Evolutionary conservation across 768 basidiomycete species (phyloP).

Genomic region (Collybia sordida): DNA sequence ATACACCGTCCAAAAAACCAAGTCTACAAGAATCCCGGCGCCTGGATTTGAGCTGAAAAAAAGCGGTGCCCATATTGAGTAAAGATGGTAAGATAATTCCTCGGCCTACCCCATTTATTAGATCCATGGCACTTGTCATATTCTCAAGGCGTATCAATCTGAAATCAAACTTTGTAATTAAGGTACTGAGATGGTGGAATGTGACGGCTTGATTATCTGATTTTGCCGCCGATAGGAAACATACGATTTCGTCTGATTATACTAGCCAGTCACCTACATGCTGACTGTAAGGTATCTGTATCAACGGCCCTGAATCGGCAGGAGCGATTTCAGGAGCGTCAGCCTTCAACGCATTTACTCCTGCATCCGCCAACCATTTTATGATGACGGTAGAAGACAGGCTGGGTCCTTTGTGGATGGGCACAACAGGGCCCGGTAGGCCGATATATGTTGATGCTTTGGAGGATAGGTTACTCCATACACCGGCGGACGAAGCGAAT

Average conservation of each 20-base stretch:
- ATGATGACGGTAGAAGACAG: background rate
- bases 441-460: slow-evolving; percentile 3
- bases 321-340: slow-evolving; percentile 1
- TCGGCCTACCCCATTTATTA: too few species aligned
- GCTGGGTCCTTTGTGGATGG: slow-evolving; percentile 1
- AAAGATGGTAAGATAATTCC: too few species aligned
- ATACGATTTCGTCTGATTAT: background rate
- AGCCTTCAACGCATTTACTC: background rate
- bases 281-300: background rate
- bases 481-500: slow-evolving; percentile 33
- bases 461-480: slow-evolving; percentile 14
- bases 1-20: slow-evolving; percentile 39
- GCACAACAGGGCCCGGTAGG: slow-evolving; percentile 1
- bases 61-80: too few species aligned
- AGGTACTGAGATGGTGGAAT: too few species aligned
- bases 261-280: slow-evolving; percentile 25
- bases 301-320: background rate
- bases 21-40: slow-evolving; percentile 10
- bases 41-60: slow-evolving; percentile 15
- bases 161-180: too few species aligned
- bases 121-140: too few species aligned
- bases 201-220: too few species aligned
- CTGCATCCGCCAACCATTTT: slow-evolving; percentile 8
- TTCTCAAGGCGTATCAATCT: too few species aligned
- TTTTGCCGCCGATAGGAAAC: too few species aligned